Evolutionary conservation across 345 rosid species (phyloP).

Genomic region (Salix suchowensis): DNA sequence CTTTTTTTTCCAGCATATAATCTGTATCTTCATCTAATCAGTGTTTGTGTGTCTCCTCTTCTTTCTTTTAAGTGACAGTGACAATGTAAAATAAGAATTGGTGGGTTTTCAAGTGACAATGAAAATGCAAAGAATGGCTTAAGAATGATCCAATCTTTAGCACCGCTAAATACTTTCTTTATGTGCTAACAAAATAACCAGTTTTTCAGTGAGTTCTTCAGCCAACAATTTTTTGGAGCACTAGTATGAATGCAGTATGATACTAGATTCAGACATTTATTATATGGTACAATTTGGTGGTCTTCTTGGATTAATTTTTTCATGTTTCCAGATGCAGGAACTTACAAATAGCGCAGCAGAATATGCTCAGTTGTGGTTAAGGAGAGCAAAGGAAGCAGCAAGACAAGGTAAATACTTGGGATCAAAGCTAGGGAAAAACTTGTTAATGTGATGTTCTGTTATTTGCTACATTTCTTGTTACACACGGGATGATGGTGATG

Average conservation of each 20-base stretch:
- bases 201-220: not conserved
- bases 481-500: not conserved
- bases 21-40: not conserved
- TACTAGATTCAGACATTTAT: not conserved
- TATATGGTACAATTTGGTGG: not conserved
- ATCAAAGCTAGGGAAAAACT: not conserved
- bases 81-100: not conserved
- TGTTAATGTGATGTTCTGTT: not conserved
- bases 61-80: not conserved
- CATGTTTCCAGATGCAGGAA: constrained; percentile 60
- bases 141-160: not conserved
- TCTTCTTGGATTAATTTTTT: constrained; percentile 8
- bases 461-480: not conserved
- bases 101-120: not conserved
- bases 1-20: not conserved
- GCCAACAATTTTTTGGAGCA: not conserved
- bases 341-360: constrained; percentile 54
- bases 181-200: not conserved
- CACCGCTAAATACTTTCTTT: not conserved
- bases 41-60: not conserved
- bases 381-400: constrained; percentile 60
- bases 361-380: constrained; percentile 68
- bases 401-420: constrained; percentile 46
- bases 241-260: not conserved
- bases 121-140: not conserved